Percentiles rank a stretch among this genome's conserved stretches.
Evolutionary conservation across 2,329 filamentous ascomycete genomes (phyloP).

Genomic region (Pseudopyricularia cyperi): DNA sequence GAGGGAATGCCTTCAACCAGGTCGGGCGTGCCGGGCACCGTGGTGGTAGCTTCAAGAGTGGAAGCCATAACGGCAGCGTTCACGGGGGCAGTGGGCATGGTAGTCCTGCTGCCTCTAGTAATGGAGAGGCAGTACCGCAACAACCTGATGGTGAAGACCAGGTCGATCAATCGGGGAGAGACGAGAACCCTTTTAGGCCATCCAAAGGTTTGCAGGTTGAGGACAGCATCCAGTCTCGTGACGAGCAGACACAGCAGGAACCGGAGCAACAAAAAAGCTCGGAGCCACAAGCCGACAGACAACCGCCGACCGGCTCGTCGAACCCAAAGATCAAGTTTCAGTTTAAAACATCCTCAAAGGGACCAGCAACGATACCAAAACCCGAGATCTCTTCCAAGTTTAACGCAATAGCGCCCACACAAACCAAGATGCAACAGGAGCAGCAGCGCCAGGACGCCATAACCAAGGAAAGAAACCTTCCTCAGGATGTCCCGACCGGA

Average conservation of each 20-base stretch:
- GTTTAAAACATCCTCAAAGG: slow-evolving; percentile 63
- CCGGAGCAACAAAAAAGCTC: slow-evolving; percentile 27
- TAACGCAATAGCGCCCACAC: slow-evolving; percentile 41
- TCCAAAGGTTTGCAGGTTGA: slow-evolving; percentile 54
- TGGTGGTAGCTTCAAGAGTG: slow-evolving; percentile 49
- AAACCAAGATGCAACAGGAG: slow-evolving; percentile 9
- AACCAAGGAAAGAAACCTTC: slow-evolving; percentile 28
- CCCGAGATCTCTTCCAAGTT: slow-evolving; percentile 56
- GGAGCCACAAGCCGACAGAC: slow-evolving; percentile 36
- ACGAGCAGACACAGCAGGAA: slow-evolving; percentile 18
- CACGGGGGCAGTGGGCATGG: slow-evolving; percentile 19
- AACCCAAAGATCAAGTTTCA: slow-evolving; percentile 81
- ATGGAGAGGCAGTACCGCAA: slow-evolving; percentile 1
- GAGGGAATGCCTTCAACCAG: slow-evolving; percentile 34
- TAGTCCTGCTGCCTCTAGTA: slow-evolving; percentile 6
- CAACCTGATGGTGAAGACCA: slow-evolving; percentile 9
- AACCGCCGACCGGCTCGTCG: slow-evolving; percentile 39
- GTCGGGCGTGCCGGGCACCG: slow-evolving; percentile 37
- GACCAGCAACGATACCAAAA: slow-evolving; percentile 42
- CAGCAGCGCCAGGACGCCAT: slow-evolving; percentile 2
- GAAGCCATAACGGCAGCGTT: slow-evolving; percentile 39
- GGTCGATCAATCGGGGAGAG: slow-evolving; percentile 24
- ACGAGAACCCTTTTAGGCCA: slow-evolving; percentile 48
- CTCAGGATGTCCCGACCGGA: slow-evolving; percentile 37
- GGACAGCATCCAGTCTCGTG: slow-evolving; percentile 38